These are phyloP conservation scores for Pleomassaria siparia DNA, from an alignment of 2,329 filamentous ascomycete species.

Conservation along the genomic window DNA sequence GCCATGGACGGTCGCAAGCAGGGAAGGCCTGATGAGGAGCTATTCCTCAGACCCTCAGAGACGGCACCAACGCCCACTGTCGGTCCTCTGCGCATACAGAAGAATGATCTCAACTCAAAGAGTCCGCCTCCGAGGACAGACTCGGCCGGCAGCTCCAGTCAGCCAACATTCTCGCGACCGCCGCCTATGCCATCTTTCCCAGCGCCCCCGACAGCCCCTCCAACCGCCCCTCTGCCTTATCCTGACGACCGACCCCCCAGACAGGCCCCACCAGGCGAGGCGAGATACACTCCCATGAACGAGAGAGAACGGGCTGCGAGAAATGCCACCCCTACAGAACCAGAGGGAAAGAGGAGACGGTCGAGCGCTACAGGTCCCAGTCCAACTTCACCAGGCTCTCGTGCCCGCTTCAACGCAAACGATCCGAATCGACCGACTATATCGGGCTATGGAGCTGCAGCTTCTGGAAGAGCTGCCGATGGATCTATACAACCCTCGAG, in stretches of 20 bases:
- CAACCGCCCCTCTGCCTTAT: constrained; percentile 48
- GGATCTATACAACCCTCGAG: constrained; percentile 54
- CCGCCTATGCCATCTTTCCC: constrained; percentile 67
- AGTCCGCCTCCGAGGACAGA: constrained; percentile 54
- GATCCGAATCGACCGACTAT: constrained; percentile 53
- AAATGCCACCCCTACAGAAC: constrained; percentile 37
- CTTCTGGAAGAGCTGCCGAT: constrained; percentile 31
- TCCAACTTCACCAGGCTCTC: constrained; percentile 33
- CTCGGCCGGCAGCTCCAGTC: constrained; percentile 66
- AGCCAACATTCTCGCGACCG: constrained; percentile 40
- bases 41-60: constrained; percentile 64
- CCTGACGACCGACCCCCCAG: constrained; percentile 46
- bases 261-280: constrained; percentile 21
- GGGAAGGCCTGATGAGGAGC: constrained; percentile 75
- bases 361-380: constrained; percentile 28
- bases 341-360: constrained; percentile 33
- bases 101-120: constrained; percentile 59
- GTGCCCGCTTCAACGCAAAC: constrained; percentile 49
- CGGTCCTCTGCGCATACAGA: constrained; percentile 82
- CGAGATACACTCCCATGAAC: constrained; percentile 39
- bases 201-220: constrained; percentile 51
- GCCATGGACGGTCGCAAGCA: constrained; percentile 55
- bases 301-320: constrained; percentile 38
- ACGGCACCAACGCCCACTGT: constrained; percentile 72
- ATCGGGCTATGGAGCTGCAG: constrained; percentile 48